A percentile compares a stretch with the other conserved stretches of the same genome.
Conservation (phyloP, 2,329 filamentous ascomycete genomes). For the Aureobasidium sp. region DNA sequence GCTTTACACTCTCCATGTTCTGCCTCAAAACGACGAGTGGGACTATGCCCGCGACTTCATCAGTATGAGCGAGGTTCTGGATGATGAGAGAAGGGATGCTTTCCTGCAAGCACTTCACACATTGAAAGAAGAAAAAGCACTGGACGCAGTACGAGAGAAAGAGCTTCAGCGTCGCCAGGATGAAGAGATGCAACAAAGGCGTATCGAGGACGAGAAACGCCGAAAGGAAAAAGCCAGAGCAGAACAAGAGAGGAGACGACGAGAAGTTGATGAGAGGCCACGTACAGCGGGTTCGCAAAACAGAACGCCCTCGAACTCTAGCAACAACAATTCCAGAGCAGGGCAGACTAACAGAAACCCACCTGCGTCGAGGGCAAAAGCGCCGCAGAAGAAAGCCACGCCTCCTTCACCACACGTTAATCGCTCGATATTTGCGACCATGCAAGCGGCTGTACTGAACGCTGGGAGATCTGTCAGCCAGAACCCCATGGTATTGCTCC, state of each 20-base stretch:
- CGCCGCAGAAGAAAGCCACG: neutral
- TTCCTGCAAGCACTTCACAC: conserved; percentile 81
- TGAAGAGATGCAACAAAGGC: conserved; percentile 39
- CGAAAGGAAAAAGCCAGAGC: conserved; percentile 30
- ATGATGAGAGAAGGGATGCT: conserved; percentile 83
- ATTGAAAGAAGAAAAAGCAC: conserved; percentile 74
- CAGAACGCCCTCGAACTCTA: neutral
- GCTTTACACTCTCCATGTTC: conserved; percentile 87
- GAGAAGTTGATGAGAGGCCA: conserved; percentile 27
- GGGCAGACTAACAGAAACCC: conserved; percentile 6
- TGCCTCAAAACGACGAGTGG: conserved; percentile 93
- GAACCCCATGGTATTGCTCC: conserved; percentile 49
- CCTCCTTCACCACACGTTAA: conserved; percentile 32
- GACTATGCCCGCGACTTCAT: conserved; percentile 92
- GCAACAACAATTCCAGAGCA: conserved; percentile 4
- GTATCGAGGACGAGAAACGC: conserved; percentile 34
- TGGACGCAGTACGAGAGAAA: conserved; percentile 57
- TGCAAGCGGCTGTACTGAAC: conserved; percentile 45
- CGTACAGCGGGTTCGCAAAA: neutral
- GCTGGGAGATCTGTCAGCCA: conserved; percentile 46
- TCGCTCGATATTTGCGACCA: conserved; percentile 35
- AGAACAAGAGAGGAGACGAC: conserved; percentile 35
- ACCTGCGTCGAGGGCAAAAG: conserved; percentile 28
- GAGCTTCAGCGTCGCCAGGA: conserved; percentile 56
- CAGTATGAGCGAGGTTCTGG: conserved; percentile 72